Conservation (phyloP, 1,284 basidiomycete species). For the Apiotrichum gamsii region DNA sequence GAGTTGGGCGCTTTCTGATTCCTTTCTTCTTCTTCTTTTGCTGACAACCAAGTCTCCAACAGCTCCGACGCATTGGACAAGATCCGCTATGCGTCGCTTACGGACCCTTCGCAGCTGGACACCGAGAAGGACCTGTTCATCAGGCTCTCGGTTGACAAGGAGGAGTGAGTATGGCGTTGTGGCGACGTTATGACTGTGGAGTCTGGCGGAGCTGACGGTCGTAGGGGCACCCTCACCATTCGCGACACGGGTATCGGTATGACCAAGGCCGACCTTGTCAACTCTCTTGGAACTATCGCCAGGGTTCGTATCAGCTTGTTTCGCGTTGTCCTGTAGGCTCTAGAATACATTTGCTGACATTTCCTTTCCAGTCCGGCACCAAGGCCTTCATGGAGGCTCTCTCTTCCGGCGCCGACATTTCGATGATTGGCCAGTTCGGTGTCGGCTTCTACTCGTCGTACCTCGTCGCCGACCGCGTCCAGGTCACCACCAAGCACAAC, state of each 20-base stretch:
- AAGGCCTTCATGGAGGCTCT: slow-evolving; percentile 82
- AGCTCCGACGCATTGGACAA: slow-evolving; percentile 79
- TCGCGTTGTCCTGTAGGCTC: too few relatives aligned
- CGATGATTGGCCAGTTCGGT: slow-evolving; percentile 67
- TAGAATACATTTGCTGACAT: too few relatives aligned
- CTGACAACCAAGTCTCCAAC: slow-evolving; percentile 62
- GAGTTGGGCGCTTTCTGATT: background rate
- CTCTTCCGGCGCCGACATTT: slow-evolving; percentile 95
- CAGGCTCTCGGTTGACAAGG: slow-evolving; percentile 89
- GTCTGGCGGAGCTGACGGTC: too few relatives aligned
- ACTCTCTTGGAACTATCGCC: slow-evolving; percentile 97
- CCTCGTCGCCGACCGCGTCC: slow-evolving; percentile 96
- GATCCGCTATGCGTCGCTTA: slow-evolving; percentile 81
- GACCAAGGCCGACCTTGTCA: slow-evolving; percentile 64
- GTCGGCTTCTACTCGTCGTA: slow-evolving; percentile 99
- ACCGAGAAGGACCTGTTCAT: slow-evolving; percentile 84
- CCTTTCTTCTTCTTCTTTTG: slow-evolving; percentile 38
- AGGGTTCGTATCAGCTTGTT: too few relatives aligned
- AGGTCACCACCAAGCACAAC: slow-evolving; percentile 99
- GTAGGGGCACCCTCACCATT: slow-evolving; percentile 82
- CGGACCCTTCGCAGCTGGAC: slow-evolving; percentile 81
- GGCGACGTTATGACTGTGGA: too few relatives aligned
- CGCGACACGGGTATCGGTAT: slow-evolving; percentile 98
- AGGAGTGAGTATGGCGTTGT: too few relatives aligned
- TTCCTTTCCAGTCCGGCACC: slow-evolving; percentile 57